phyloP scores from a whole-genome alignment of 345 rosid genomes.

The Firmiana major region DNA sequence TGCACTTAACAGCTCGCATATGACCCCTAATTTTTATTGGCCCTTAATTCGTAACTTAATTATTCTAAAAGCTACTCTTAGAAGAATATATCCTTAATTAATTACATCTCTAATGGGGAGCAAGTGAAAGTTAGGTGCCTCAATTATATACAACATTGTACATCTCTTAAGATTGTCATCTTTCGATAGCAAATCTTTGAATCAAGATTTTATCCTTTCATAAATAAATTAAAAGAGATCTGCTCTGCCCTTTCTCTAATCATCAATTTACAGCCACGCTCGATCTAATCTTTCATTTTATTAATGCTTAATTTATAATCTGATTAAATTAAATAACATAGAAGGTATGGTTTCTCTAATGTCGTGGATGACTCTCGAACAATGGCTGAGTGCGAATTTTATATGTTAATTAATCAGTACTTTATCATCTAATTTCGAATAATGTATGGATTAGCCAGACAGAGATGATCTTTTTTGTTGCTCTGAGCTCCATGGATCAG shows the following conservation, averaged over 20 bases:
- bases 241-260: background rate
- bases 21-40: too few species aligned
- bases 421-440: too few species aligned
- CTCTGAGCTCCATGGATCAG: background rate
- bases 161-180: conserved; percentile 30
- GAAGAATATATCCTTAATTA: background rate
- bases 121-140: conserved; percentile 28
- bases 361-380: conserved; percentile 33
- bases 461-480: conserved; percentile 17
- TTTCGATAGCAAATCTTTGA: conserved; percentile 24
- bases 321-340: background rate
- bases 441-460: background rate
- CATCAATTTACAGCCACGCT: conserved; percentile 17
- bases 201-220: conserved; percentile 21
- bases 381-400: conserved; percentile 15
- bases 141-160: conserved; percentile 23
- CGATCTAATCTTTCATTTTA: conserved; percentile 7
- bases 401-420: background rate
- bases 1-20: too few species aligned
- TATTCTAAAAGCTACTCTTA: conserved; percentile 1
- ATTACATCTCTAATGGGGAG: conserved; percentile 1
- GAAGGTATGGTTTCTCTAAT: conserved; percentile 11
- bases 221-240: background rate
- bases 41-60: background rate
- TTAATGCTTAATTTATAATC: too few species aligned